Base-by-base conservation (phyloP, 2,329 filamentous ascomycete genomes). In the Sclerotinia minor region DNA sequence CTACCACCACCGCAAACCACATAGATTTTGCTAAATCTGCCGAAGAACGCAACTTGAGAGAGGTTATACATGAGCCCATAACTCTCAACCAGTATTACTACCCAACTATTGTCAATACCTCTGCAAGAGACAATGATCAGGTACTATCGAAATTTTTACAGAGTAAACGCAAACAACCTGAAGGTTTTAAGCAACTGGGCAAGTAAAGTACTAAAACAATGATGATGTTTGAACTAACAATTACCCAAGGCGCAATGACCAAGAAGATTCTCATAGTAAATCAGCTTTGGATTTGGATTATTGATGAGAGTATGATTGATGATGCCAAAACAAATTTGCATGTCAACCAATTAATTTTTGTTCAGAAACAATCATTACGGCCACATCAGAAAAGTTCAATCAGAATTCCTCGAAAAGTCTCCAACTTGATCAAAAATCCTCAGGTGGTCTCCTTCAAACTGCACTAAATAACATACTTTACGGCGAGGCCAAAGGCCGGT, bases 41-140 rank as follows among this genome's bases (percentile, higher is more conserved):
- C 17, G 7, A 45, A 6, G 21, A n/a, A 7, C 38, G 38, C 21
- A 45, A 26, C 24, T 59, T 24, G 15, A 59, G 19, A 45, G 6
- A 5, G 2, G 13, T 13, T 8, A 59, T 29, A 15, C 57, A 59
- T 45, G 2, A 3, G 19, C 24, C 57, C 11, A 45, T 59, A 9
- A 59, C 57, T 45, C 57, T 45, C 5, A 24, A 59, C 3, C 57
- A 59, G 15, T 45, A 59, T 59, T 59, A 59, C 41, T 41, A 45
- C 9, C 38, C 38, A 13, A 45, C 38, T 1, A 59, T 59, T 2
- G 5, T 7, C 4, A 38, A 59, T 45, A 59, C 57, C 21, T 29
- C 38, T 17, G 13, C 2, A 8, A 59, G 57, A 59, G 57, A 45
- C 24, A 59, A 59, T n/a, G 57, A 59, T n/a, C 57, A 59, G 29